These are phyloP conservation scores for Aureobasidium uvarum DNA, from an alignment of 2,329 filamentous ascomycete genomes.

Conservation along the genomic window DNA sequence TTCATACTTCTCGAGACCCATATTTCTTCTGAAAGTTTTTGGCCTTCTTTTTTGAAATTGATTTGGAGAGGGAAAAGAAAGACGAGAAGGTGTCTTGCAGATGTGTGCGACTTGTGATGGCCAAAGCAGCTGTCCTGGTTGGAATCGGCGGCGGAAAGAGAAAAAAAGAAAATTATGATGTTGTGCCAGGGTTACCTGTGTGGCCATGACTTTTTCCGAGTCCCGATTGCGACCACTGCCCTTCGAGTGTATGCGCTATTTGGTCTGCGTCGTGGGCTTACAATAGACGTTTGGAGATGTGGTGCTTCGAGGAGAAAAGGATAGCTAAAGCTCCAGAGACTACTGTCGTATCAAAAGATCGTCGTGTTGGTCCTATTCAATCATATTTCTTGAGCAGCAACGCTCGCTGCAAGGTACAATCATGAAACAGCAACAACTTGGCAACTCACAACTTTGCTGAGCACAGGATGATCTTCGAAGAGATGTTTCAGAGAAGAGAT, in stretches of 20 bases:
- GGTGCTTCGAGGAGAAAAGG: too few relatives aligned
- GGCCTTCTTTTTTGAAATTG: too few relatives aligned
- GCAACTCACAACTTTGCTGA: not conserved
- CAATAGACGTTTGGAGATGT: too few relatives aligned
- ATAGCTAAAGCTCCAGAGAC: not conserved
- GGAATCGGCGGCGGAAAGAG: not conserved
- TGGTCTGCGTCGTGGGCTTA: too few relatives aligned
- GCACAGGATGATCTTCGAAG: not conserved
- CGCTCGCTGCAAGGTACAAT: too few relatives aligned
- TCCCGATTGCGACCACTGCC: not conserved
- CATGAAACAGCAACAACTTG: not conserved
- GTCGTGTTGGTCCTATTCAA: too few relatives aligned
- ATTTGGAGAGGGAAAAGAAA: not conserved
- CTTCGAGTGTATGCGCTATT: too few relatives aligned
- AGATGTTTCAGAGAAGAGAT: slow-evolving; percentile 1
- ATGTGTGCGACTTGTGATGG: not conserved
- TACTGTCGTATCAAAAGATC: not conserved
- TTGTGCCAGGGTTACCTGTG: not conserved
- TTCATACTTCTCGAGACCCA: not conserved
- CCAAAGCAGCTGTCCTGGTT: too few relatives aligned
- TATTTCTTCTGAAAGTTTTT: too few relatives aligned
- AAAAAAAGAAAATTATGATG: not conserved
- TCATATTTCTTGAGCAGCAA: too few relatives aligned
- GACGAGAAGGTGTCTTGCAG: not conserved
- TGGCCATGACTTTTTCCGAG: not conserved